Percentiles rank a stretch among this genome's conserved stretches.
Evolutionary conservation across 2,329 filamentous ascomycete species (phyloP).

Genomic region (Pseudopyrenochaeta lycopersici): DNA sequence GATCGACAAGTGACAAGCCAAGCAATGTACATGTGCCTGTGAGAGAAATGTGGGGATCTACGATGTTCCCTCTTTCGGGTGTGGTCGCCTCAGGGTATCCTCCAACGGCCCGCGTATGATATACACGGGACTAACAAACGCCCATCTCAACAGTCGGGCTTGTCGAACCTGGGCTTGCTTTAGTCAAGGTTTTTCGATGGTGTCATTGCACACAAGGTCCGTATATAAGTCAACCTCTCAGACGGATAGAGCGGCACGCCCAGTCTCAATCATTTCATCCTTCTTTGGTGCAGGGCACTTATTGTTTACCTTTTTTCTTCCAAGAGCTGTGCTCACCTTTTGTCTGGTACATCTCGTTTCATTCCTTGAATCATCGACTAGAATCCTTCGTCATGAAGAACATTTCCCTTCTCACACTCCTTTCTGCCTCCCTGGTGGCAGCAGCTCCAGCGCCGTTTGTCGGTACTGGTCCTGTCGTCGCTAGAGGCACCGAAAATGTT

Average conservation of each 20-base stretch:
- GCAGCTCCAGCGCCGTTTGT: slow-evolving; percentile 42
- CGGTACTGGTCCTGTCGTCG: slow-evolving; percentile 37
- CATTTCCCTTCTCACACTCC: slow-evolving; percentile 43
- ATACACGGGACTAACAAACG: slow-evolving; percentile 38
- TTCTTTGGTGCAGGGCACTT: slow-evolving; percentile 47
- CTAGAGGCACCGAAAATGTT: slow-evolving; percentile 30
- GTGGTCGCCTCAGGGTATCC: slow-evolving; percentile 35
- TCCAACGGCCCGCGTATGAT: slow-evolving; percentile 47
- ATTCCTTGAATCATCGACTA: slow-evolving; percentile 19
- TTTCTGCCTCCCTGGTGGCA: slow-evolving; percentile 44
- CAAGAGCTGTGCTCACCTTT: slow-evolving; percentile 49
- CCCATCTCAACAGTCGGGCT: slow-evolving; percentile 20
- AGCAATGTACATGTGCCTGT: slow-evolving; percentile 32
- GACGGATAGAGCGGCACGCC: slow-evolving; percentile 22
- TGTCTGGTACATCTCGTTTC: slow-evolving; percentile 34
- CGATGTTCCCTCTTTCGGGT: slow-evolving; percentile 25
- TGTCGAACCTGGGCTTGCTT: slow-evolving; percentile 18
- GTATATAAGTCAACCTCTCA: slow-evolving; percentile 33
- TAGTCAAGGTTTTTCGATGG: slow-evolving; percentile 14
- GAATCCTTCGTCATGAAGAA: slow-evolving; percentile 44
- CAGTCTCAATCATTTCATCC: slow-evolving; percentile 22
- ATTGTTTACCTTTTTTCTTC: slow-evolving; percentile 36
- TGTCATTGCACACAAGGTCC: slow-evolving; percentile 7
- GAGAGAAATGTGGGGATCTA: slow-evolving; percentile 36
- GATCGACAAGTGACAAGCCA: slow-evolving; percentile 25